Evolutionary conservation across 768 basidiomycete species (phyloP).

Genomic region (Leccinum imitatum): DNA sequence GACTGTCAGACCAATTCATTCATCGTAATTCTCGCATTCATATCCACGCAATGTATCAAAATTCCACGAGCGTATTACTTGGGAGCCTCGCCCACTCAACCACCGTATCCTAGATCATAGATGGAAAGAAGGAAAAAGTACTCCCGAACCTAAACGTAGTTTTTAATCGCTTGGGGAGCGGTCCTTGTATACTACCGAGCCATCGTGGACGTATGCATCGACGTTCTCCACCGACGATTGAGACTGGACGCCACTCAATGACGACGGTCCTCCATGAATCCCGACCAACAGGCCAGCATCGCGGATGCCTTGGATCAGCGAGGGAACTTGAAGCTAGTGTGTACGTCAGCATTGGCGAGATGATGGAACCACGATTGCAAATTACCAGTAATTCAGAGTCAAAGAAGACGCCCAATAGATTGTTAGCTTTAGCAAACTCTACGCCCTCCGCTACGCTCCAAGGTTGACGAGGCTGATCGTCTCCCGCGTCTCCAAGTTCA

Average conservation of each 20-base stretch:
- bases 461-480: constrained; percentile 47
- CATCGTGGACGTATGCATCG: constrained; percentile 68
- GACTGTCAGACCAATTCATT: constrained; percentile 7
- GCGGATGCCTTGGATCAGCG: constrained; percentile 83
- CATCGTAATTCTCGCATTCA: constrained; percentile 12
- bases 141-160: constrained; percentile 25
- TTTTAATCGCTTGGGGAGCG: constrained; percentile 49
- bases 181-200: constrained; percentile 67
- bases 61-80: constrained; percentile 18
- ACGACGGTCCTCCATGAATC: constrained; percentile 65
- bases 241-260: constrained; percentile 38
- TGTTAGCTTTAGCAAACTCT: constrained; percentile 90
- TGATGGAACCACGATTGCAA: constrained; percentile 3
- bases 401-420: constrained; percentile 87
- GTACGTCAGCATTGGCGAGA: constrained; percentile 16
- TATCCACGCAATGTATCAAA: constrained; percentile 27
- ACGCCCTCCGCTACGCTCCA: constrained; percentile 86
- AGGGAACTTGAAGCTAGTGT: constrained; percentile 74
- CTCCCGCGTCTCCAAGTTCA: constrained; percentile 42
- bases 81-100: constrained; percentile 14
- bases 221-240: constrained; percentile 48
- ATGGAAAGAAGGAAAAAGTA: constrained; percentile 5
- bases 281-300: constrained; percentile 87
- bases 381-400: constrained; percentile 85
- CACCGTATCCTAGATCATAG: constrained; percentile 29